These are phyloP conservation scores for Oryza meridionalis DNA, from an alignment of 176 grass and related monocot species.

Conservation along the genomic window DNA sequence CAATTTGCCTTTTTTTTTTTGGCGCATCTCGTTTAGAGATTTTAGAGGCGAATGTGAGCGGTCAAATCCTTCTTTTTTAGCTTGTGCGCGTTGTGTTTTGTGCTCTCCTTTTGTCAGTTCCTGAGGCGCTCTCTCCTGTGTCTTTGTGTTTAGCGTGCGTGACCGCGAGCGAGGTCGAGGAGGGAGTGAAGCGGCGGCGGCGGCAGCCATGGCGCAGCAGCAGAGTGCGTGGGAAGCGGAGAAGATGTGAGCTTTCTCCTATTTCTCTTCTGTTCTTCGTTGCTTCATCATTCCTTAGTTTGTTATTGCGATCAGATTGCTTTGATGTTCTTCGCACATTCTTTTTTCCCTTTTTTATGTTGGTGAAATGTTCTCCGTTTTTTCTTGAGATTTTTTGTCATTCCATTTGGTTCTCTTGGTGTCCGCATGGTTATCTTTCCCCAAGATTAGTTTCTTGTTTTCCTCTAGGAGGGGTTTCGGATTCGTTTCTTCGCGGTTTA, in stretches of 20 bases:
- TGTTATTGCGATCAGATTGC: conserved; percentile 15
- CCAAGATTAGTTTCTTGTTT: conserved; percentile 3
- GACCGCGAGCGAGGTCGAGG: neutral
- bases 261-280: neutral
- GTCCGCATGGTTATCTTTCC: neutral
- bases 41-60: conserved; percentile 51
- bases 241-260: conserved; percentile 56
- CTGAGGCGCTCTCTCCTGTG: conserved; percentile 5
- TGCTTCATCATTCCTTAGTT: neutral
- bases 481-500: neutral
- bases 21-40: conserved; percentile 24
- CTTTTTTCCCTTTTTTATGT: neutral
- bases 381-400: conserved; percentile 12
- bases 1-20: conserved; percentile 27
- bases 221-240: conserved; percentile 64
- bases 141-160: conserved; percentile 22
- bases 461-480: neutral
- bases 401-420: neutral
- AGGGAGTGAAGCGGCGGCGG: neutral
- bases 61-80: conserved; percentile 32
- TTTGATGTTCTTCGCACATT: conserved; percentile 19
- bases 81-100: neutral
- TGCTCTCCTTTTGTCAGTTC: conserved; percentile 15
- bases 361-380: neutral
- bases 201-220: conserved; percentile 49